Evolutionary conservation across 768 basidiomycete species (phyloP), one percentile per base, ranked within the genome.

Genomic region (Boletus reticuloceps): DNA sequence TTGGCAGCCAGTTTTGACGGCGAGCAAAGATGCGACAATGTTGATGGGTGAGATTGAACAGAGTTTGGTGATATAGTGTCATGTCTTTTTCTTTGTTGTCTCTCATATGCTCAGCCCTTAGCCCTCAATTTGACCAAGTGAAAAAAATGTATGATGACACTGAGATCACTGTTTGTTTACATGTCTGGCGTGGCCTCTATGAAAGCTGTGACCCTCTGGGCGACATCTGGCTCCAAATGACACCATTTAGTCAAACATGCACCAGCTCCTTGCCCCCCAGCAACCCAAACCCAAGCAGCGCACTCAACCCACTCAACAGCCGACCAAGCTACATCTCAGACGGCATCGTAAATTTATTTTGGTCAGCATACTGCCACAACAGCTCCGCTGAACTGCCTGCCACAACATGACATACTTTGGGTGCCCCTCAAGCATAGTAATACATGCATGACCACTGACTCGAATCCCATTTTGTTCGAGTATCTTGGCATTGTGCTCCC

Each of bases 1-100:
- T 10, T 32, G 55, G 44, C 3, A 14, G 14, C 22, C 19, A 94
- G 94, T 98, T 55, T 77, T 98, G 54, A 96, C 94, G 5, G 88
- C 83, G 27, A 94, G 93, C 76, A 96, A 95, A 73, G 94, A 98
- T 61, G 87, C 83, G 14, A 95, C 92, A n/a, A n/a, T n/a, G n/a
- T n/a, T n/a, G n/a, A n/a, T n/a, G n/a, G n/a, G n/a, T n/a, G n/a
- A n/a, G n/a, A 82, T 98, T 41, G 92, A 97, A 65, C 82, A 82
- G 14, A 80, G 82, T 20, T 61, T 83, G 51, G 56, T 65, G 55
- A 66, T 78, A 62, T 85, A 75, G 66, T n/a, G 17, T 27, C 50
- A 42, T 66, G 43, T 46, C 16, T 47, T 34, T 22, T 19, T 10
- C 41, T 17, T n/a, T 19, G 20, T 6, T 37, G 6, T 58, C 20